Evolutionary conservation across 225 moss, liverwort and hornwort species (phyloP).

Genomic region (Physcomitrium patens): DNA sequence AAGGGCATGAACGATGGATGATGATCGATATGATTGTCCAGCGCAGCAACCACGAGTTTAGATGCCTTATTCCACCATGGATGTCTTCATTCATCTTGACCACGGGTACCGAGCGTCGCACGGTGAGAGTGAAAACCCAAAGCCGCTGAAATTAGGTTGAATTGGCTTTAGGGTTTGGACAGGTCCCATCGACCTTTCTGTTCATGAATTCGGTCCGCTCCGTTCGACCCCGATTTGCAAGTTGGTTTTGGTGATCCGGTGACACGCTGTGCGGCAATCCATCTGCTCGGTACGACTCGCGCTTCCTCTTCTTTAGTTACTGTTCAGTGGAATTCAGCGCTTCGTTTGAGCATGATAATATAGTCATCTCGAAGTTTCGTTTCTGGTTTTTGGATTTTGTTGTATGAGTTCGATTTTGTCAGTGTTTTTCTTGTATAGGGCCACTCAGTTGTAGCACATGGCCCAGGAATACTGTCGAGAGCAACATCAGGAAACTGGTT

Average conservation of each 20-base stretch:
- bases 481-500: not conserved
- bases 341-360: not conserved
- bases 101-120: too few species aligned
- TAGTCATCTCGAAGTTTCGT: not conserved
- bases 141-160: slow-evolving; percentile 24
- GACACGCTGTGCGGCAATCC: not conserved
- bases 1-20: too few species aligned
- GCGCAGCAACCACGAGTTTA: too few species aligned
- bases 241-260: not conserved
- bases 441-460: not conserved
- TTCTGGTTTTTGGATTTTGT: not conserved
- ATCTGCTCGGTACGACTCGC: slow-evolving; percentile 18
- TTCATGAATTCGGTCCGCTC: too few species aligned
- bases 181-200: not conserved
- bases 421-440: not conserved
- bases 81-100: too few species aligned
- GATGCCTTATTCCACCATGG: too few species aligned
- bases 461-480: not conserved
- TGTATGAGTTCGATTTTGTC: not conserved
- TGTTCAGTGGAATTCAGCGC: too few species aligned
- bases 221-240: not conserved
- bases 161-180: slow-evolving; percentile 14
- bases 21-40: too few species aligned
- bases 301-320: too few species aligned
- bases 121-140: slow-evolving; percentile 4